Base-by-base conservation (phyloP, 1,139 yeast species). In the Hansenula sp. region DNA sequence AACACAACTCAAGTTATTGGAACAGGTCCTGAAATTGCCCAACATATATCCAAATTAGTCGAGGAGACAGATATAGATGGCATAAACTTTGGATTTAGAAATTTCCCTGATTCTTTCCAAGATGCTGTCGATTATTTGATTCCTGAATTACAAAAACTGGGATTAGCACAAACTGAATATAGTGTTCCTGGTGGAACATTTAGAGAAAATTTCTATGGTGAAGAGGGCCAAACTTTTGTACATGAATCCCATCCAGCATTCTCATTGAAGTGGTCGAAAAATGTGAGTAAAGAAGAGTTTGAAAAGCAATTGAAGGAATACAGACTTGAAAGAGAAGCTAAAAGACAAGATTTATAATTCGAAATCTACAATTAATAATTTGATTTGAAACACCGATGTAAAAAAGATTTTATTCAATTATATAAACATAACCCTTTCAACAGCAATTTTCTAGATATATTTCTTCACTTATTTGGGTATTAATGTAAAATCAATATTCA, bases 231-330 rank as follows among this genome's bases (percentile, higher is more conserved):
- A 5, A 12, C 33, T n/a, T 30, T 30, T 15, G n/a, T n/a, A n/a
- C n/a, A n/a, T 7, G 38, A 35, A 25, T 9, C 29, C 3, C 73
- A 68, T 46, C 72, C 72, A 10, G 72, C 72, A 8, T 49, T 65
- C 48, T 51, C 53, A 5, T 54, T 66, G 32, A 63, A 70, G 52
- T 68, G 73, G 73, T 59, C 56, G 39, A 58, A 61, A 5, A 65
- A 61, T 10, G 64, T 60, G 41, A 43, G 64, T 3, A 62, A 57
- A 43, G 66, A 64, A 43, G 68, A 66, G 25, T 65, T 65, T 47
- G 71, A 68, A 38, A 40, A 30, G 13, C 41, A 48, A 15, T 17
- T 46, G 11, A 19, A 19, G 7, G 16, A 33, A 13, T 10, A 33
- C 10, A 13, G 7, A 12, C 3, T 13, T 9, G 8, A 19, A 19